These are phyloP conservation scores for Juncus effusus DNA, from an alignment of 176 grass and related monocot species.

Conservation along the genomic window DNA sequence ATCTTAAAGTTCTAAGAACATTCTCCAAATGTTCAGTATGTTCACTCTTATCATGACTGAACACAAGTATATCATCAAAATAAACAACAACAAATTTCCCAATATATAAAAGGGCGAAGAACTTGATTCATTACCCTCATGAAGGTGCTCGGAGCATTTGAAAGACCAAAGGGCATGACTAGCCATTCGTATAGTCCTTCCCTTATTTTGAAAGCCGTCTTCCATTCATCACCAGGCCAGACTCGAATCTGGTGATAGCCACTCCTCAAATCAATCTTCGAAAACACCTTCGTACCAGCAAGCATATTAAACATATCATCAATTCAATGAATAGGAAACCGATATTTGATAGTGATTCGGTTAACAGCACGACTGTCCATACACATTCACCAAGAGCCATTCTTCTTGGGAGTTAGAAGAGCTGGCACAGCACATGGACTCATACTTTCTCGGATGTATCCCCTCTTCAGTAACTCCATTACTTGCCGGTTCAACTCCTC, in stretches of 20 bases:
- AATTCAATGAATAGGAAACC: not conserved
- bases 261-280: slow-evolving; percentile 3
- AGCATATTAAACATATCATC: slow-evolving; percentile 8
- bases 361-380: slow-evolving; percentile 5
- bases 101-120: not conserved
- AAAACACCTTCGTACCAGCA: not conserved
- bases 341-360: slow-evolving; percentile 9
- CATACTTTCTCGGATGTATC: not conserved
- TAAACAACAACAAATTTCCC: not conserved
- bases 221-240: slow-evolving; percentile 7
- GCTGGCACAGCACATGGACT: slow-evolving; percentile 7
- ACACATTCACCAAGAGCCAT: slow-evolving; percentile 9
- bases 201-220: slow-evolving; percentile 15
- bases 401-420: slow-evolving; percentile 6
- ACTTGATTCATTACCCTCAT: slow-evolving; percentile 21
- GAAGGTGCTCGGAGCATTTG: slow-evolving; percentile 13
- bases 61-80: slow-evolving; percentile 8
- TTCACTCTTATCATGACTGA: not conserved
- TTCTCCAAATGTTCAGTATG: not conserved
- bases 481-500: not conserved
- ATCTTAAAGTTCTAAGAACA: not conserved
- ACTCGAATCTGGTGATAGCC: slow-evolving; percentile 17
- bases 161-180: not conserved
- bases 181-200: slow-evolving; percentile 1
- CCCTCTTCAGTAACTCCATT: not conserved